Percentiles rank a stretch among this genome's conserved stretches.
phyloP scores from a whole-genome alignment of 2,329 filamentous ascomycete genomes.

The Pseudogymnoascus verrucosus region DNA sequence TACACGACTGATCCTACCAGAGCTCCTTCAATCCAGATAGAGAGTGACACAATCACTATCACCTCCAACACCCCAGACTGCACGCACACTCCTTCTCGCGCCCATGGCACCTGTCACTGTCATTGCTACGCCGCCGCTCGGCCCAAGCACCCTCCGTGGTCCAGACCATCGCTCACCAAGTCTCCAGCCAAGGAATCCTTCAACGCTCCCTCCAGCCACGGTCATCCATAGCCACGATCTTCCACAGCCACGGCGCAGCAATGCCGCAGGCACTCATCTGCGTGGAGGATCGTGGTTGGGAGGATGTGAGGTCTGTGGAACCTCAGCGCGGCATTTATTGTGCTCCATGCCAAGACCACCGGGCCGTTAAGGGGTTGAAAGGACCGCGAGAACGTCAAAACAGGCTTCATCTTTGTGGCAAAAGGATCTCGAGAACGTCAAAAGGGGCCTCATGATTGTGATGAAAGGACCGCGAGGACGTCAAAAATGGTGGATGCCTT shows the following conservation, averaged over 20 bases:
- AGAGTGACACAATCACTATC: background rate
- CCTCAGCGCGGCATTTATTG: background rate
- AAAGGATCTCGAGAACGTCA: background rate
- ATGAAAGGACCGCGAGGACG: background rate
- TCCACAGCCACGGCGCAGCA: background rate
- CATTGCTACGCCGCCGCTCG: background rate
- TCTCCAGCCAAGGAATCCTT: background rate
- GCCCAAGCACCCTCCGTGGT: slow-evolving; percentile 1
- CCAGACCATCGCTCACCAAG: background rate
- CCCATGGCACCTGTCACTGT: background rate
- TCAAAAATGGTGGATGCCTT: background rate
- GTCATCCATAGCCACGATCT: background rate
- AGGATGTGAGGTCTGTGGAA: background rate
- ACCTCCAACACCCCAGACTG: background rate
- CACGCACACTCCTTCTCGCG: background rate
- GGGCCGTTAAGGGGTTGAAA: background rate
- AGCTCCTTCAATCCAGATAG: background rate
- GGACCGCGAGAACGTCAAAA: background rate
- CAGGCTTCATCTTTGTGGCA: background rate
- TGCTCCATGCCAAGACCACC: background rate
- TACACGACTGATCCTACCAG: background rate
- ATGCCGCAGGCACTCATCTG: background rate
- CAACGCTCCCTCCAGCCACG: background rate
- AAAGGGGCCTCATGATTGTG: background rate
- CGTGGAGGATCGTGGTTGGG: background rate